A percentile compares a stretch with the other conserved stretches of the same genome.
Conservation (phyloP, 129 eudicot genomes). For the Silybum marianum region DNA sequence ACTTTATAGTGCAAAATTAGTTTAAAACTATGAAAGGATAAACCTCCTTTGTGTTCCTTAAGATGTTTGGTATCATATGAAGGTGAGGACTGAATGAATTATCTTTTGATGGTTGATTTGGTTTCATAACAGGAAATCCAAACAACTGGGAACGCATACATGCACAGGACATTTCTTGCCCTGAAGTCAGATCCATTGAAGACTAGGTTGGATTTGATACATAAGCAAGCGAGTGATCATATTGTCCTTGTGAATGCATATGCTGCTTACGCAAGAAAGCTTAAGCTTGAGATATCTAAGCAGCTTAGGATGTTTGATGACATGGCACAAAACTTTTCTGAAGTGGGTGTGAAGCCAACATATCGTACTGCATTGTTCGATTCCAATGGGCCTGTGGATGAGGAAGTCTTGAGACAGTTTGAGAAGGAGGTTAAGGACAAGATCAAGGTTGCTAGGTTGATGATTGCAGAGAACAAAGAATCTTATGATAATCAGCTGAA, state of each 20-base stretch:
- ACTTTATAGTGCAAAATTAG: neutral
- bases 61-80: neutral
- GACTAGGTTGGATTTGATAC: conserved; percentile 63
- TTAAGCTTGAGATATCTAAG: conserved; percentile 66
- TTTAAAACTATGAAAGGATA: neutral
- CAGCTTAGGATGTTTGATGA: conserved; percentile 67
- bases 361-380: conserved; percentile 58
- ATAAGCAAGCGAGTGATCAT: conserved; percentile 75
- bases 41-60: neutral
- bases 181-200: conserved; percentile 72
- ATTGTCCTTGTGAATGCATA: conserved; percentile 68
- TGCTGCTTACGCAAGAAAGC: conserved; percentile 69
- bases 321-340: conserved; percentile 53
- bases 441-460: conserved; percentile 67
- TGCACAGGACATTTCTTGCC: conserved; percentile 62
- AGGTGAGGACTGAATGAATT: conserved; percentile 1
- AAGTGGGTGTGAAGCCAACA: conserved; percentile 48
- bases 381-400: conserved; percentile 80
- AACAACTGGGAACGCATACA: conserved; percentile 63
- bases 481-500: conserved; percentile 89
- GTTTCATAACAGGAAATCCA: conserved; percentile 39
- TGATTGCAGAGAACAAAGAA: conserved; percentile 80
- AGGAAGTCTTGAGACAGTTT: conserved; percentile 82
- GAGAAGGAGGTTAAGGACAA: conserved; percentile 95
- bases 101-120: conserved; percentile 3